phyloP scores from a whole-genome alignment of 345 rosid species.

The Eucalyptus globulus region DNA sequence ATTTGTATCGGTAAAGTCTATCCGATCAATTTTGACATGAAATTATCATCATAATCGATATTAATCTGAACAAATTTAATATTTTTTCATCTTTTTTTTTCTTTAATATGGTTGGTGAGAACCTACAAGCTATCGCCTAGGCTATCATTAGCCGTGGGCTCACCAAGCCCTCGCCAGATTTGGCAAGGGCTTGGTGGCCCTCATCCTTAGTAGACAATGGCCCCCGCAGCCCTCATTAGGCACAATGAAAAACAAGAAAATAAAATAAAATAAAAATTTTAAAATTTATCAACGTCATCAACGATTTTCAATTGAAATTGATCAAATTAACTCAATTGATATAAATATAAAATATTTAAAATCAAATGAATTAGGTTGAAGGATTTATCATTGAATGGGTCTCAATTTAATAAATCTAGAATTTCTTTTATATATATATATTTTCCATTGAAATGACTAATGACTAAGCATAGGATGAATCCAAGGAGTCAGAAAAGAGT shows the following conservation, averaged over 20 bases:
- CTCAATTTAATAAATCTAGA: too few relatives aligned
- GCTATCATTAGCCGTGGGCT: fast-evolving
- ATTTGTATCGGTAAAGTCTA: fast-evolving
- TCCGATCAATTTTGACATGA: fast-evolving
- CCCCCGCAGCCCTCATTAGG: fast-evolving
- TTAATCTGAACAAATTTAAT: fast-evolving
- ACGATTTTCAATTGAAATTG: fast-evolving
- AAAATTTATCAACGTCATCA: fast-evolving
- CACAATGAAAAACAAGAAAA: too few relatives aligned
- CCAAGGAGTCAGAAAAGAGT: neutral
- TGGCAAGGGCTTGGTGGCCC: too few relatives aligned
- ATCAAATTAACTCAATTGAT: fast-evolving
- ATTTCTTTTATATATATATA: too few relatives aligned
- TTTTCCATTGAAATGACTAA: neutral
- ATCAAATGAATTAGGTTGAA: too few relatives aligned
- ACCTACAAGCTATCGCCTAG: fast-evolving
- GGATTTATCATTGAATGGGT: fast-evolving
- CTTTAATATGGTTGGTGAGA: fast-evolving
- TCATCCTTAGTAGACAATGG: neutral
- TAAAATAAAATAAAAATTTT: too few relatives aligned
- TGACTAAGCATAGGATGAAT: neutral
- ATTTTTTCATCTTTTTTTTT: too few relatives aligned
- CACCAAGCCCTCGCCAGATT: neutral
- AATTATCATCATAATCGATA: fast-evolving
- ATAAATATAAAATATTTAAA: too few relatives aligned